Base-by-base conservation (phyloP, 108 stramenopile species). In the Licmophora abbreviata region DNA sequence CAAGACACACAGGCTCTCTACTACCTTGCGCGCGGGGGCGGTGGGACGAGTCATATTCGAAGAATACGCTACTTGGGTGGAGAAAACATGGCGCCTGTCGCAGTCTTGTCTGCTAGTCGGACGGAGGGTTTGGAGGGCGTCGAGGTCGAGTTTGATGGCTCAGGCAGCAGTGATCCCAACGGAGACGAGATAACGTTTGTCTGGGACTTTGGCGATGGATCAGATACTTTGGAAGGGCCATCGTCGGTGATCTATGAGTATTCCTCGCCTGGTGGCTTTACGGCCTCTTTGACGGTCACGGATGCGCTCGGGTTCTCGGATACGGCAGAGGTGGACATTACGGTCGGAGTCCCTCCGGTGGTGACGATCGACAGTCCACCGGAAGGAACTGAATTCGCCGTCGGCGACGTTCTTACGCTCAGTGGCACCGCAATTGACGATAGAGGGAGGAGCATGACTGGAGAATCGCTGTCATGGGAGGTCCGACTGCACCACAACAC, bases 161-260 rank as follows among this genome's bases (percentile, higher is more conserved):
- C 29, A 30, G 10, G 20, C 12, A 51, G 50, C 36, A 26, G 14
- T 27, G 63, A 64, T 31, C 14, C 48, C 28, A 48, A 58, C 14
- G 56, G 63, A n/a, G 56, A 41, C 25, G 23, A 8, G 2, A 22
- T 58, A 20, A 29, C 22, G 3, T 64, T 29, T 26, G 25, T 11
- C 6, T 64, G 63, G 63, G 56, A 64, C 23, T 42, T 64, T 45
- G 61, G 61, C 22, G 56, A 64, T 30, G 50, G 44, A 34, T 51
- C 41, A 25, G 31, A 31, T 9, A 3, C 1, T 2, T 5, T 8
- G 3, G 4, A 31, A 50, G 5, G n/a, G n/a, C n/a, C n/a, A n/a
- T n/a, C n/a, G n/a, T n/a, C n/a, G n/a, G n/a, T n/a, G n/a, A n/a
- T n/a, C n/a, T n/a, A n/a, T n/a, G 28, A 32, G 1, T 63, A 44